Conservation (phyloP, 352 stramenopile genomes). For the Phytopythium aichiense region DNA sequence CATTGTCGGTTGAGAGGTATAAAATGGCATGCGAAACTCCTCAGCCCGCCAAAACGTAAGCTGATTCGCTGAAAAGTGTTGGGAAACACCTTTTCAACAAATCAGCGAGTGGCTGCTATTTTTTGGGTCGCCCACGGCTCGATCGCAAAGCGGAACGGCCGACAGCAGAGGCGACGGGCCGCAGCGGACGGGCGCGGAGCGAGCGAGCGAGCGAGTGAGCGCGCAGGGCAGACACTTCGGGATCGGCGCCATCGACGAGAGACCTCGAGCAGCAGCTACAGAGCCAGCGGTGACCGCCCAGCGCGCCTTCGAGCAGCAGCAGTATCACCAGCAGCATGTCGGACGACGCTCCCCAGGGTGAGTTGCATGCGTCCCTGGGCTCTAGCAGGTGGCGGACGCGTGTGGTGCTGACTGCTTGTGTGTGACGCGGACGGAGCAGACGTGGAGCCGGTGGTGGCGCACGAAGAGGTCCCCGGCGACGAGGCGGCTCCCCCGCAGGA, state of each 20-base stretch:
- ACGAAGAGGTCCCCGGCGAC: conserved; percentile 9
- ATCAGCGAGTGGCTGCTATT: no score
- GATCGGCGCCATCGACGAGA: neutral
- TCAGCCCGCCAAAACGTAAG: no score
- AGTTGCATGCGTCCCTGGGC: conserved; percentile 5
- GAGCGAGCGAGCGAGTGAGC: no score
- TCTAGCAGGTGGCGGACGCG: neutral
- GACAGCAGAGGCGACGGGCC: neutral
- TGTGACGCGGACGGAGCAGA: neutral
- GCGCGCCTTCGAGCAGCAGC: neutral
- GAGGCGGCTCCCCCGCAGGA: conserved; percentile 16
- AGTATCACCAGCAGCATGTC: conserved; percentile 27
- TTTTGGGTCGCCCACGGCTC: neutral
- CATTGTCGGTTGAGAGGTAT: no score
- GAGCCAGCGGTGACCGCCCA: neutral
- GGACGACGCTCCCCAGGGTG: conserved; percentile 46
- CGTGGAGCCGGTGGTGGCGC: conserved; percentile 21
- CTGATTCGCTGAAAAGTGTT: no score
- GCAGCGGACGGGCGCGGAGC: neutral
- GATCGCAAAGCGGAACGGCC: neutral
- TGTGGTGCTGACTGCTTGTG: neutral
- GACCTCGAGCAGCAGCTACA: neutral
- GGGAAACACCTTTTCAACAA: no score
- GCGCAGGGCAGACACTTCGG: neutral
- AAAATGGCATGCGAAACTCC: no score